Percentiles rank a stretch among this genome's conserved stretches.
These are phyloP conservation scores for Yamadazyma scolyti DNA, from an alignment of 805 yeast genomes.

Conservation along the genomic window DNA sequence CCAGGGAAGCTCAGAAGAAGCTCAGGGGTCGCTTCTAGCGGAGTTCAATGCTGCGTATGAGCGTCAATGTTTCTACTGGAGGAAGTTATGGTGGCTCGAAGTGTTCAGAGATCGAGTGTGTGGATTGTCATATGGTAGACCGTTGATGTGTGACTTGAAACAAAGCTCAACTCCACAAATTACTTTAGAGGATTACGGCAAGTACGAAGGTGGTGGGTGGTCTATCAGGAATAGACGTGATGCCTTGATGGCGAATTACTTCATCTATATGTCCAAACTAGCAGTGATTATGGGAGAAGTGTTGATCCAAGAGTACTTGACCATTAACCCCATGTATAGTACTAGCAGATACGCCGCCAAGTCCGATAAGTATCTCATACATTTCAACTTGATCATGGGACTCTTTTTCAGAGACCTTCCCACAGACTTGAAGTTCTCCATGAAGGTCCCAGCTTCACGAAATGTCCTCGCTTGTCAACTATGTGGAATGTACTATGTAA, in stretches of 20 bases:
- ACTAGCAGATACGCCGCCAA: slow-evolving; percentile 1
- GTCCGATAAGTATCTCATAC: slow-evolving; percentile 6
- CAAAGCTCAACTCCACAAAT: slow-evolving; percentile 3
- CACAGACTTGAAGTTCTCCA: slow-evolving; percentile 3
- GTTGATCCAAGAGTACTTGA: slow-evolving; percentile 5
- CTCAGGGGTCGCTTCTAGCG: not conserved
- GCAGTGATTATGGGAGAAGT: slow-evolving; percentile 8
- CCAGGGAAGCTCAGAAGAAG: slow-evolving; percentile 1
- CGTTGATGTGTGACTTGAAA: slow-evolving; percentile 2
- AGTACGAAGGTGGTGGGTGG: slow-evolving; percentile 8
- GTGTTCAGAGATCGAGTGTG: slow-evolving; percentile 6
- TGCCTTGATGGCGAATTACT: slow-evolving; percentile 2
- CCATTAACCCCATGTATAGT: not conserved
- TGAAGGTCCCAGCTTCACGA: slow-evolving; percentile 1
- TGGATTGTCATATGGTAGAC: slow-evolving; percentile 9
- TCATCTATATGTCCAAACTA: slow-evolving; percentile 2
- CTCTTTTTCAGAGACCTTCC: slow-evolving; percentile 5
- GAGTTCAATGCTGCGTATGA: no score
- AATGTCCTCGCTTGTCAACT: slow-evolving; percentile 5
- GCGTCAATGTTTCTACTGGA: slow-evolving; percentile 10
- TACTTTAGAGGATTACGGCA: slow-evolving; percentile 8
- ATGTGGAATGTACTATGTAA: slow-evolving; percentile 4
- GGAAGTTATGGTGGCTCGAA: slow-evolving; percentile 11
- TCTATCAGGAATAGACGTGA: slow-evolving; percentile 2
- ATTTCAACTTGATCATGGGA: slow-evolving; percentile 8